Percentiles rank a stretch among this genome's conserved stretches.
phyloP scores from a whole-genome alignment of 208 protist genomes.

The Trypanosomatidae sp. region DNA sequence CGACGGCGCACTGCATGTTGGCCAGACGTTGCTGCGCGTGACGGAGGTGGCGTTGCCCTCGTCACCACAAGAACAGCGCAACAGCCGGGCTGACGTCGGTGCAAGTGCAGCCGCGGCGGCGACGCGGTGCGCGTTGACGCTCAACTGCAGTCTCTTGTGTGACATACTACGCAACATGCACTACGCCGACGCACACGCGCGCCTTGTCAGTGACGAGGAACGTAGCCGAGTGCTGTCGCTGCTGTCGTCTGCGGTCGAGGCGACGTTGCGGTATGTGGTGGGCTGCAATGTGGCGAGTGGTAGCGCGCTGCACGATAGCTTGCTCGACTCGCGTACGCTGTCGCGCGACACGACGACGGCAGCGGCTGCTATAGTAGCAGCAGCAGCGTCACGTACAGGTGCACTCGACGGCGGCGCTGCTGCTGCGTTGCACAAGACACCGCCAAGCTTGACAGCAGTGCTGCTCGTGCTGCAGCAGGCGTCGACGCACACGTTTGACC shows the following conservation, averaged over 20 bases:
- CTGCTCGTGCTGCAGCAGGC: not conserved
- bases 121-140: slow-evolving; percentile 7
- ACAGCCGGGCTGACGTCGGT: too few relatives aligned
- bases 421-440: not conserved
- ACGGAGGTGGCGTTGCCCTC: not conserved
- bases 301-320: slow-evolving; percentile 18
- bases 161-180: slow-evolving; percentile 48
- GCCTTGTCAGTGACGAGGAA: slow-evolving; percentile 56
- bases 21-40: too few relatives aligned
- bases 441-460: not conserved
- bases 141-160: slow-evolving; percentile 55
- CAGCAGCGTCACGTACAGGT: slow-evolving; percentile 22
- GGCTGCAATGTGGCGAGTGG: slow-evolving; percentile 48
- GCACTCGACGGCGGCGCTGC: not conserved
- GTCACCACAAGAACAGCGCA: slow-evolving; percentile 6
- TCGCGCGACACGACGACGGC: slow-evolving; percentile 12
- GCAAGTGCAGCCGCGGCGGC: too few relatives aligned
- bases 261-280: slow-evolving; percentile 61
- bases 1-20: not conserved
- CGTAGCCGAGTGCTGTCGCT: slow-evolving; percentile 32
- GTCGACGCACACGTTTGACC: too few relatives aligned
- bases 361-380: slow-evolving; percentile 45
- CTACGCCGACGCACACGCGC: slow-evolving; percentile 66
- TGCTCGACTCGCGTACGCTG: slow-evolving; percentile 53
- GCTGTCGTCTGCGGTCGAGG: slow-evolving; percentile 47